These are phyloP conservation scores for Oryza meyeriana DNA, from an alignment of 176 grass and related monocot species.

Conservation along the genomic window DNA sequence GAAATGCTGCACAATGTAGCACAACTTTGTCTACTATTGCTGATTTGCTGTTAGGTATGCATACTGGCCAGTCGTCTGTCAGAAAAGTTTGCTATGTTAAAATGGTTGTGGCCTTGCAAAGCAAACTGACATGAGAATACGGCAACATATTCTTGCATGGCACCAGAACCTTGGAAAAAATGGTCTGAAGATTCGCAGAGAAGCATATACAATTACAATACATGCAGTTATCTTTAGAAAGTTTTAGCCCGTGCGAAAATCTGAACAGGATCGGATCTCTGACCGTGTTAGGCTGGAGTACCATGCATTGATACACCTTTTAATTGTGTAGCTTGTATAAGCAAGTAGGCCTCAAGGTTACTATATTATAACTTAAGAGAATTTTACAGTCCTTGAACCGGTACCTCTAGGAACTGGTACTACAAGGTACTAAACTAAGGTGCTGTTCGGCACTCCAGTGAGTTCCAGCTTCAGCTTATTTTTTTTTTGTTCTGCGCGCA, in stretches of 20 bases:
- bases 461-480: too few relatives aligned
- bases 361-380: too few relatives aligned
- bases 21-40: not conserved
- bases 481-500: too few relatives aligned
- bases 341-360: too few relatives aligned
- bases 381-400: too few relatives aligned
- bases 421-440: too few relatives aligned
- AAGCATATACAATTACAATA: not conserved
- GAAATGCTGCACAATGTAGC: not conserved
- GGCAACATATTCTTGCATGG: not conserved
- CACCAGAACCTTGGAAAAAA: constrained; percentile 1
- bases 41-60: not conserved
- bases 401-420: too few relatives aligned
- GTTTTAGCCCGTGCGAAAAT: not conserved
- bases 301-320: too few relatives aligned
- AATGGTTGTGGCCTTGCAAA: not conserved
- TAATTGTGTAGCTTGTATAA: too few relatives aligned
- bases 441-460: too few relatives aligned
- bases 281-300: not conserved
- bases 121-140: not conserved
- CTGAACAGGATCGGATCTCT: not conserved
- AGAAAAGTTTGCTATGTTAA: not conserved
- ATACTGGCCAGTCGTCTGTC: not conserved
- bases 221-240: not conserved
- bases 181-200: not conserved